These are phyloP conservation scores for Penicillium sp. DNA, from an alignment of 2,329 filamentous ascomycete species.

Conservation along the genomic window DNA sequence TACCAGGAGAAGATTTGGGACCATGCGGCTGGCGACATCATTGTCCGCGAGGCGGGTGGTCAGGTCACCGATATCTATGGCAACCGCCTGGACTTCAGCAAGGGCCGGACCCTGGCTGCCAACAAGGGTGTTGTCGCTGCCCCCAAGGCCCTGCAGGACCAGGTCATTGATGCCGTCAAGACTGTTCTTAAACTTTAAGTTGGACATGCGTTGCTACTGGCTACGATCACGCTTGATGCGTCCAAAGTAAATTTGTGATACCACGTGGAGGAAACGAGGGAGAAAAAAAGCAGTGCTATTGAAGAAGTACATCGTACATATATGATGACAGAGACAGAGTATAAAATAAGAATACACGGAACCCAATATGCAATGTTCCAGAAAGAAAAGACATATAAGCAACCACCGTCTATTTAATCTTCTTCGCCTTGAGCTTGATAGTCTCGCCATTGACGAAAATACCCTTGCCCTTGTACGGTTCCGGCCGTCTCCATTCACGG, in stretches of 20 bases:
- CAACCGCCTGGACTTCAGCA: constrained; percentile 82
- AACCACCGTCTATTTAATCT: constrained; percentile 73
- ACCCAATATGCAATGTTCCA: constrained; percentile 35
- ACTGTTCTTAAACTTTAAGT: constrained; percentile 67
- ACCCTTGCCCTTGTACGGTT: constrained; percentile 99
- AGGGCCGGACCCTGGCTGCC: constrained; percentile 80
- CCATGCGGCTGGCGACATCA: constrained; percentile 91
- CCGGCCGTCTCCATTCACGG: constrained; percentile 83
- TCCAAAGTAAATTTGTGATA: constrained; percentile 46
- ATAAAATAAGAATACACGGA: constrained; percentile 37
- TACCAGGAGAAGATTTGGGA: constrained; percentile 99
- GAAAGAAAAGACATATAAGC: constrained; percentile 28
- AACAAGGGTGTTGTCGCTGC: constrained; percentile 97
- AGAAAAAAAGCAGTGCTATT: background rate
- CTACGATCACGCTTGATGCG: constrained; percentile 38
- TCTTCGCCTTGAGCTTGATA: constrained; percentile 98
- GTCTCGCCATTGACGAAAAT: constrained; percentile 98
- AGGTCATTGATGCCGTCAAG: constrained; percentile 82
- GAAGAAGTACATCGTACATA: constrained; percentile 27
- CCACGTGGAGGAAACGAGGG: constrained; percentile 33
- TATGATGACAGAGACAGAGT: constrained; percentile 28
- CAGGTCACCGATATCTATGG: constrained; percentile 89
- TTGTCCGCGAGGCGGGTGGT: constrained; percentile 92
- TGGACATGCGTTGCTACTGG: constrained; percentile 11
- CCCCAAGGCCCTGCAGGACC: constrained; percentile 73